These are phyloP conservation scores for Eruca vesicaria DNA, from an alignment of 441 rosid species.

Conservation along the genomic window DNA sequence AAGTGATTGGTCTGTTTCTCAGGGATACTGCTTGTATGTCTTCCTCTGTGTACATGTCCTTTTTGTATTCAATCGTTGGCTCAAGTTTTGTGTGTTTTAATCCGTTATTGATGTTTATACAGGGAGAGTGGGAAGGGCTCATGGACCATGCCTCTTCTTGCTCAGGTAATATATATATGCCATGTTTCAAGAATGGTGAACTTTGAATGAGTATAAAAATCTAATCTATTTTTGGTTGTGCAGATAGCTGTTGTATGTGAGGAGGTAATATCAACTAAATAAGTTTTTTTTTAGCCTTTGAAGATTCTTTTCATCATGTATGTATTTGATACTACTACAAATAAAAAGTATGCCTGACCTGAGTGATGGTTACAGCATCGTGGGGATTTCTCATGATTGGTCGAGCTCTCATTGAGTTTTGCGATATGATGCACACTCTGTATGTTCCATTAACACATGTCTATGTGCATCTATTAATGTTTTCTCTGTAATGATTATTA, in stretches of 20 bases:
- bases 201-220: not conserved
- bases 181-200: not conserved
- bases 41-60: not conserved
- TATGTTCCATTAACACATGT: conserved; percentile 34
- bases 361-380: conserved; percentile 67
- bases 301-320: not conserved
- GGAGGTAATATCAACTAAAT: conserved; percentile 51
- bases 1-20: conserved; percentile 67
- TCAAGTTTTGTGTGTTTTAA: conserved; percentile 7
- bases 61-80: not conserved
- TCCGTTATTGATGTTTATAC: conserved; percentile 13
- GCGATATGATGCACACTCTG: conserved; percentile 80
- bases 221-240: conserved; percentile 31
- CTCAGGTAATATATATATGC: conserved; percentile 45
- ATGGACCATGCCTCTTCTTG: conserved; percentile 77
- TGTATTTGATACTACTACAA: conserved; percentile 37
- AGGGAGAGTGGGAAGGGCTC: conserved; percentile 88
- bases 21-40: conserved; percentile 78
- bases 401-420: conserved; percentile 74
- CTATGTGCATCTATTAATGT: not conserved
- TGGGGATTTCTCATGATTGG: conserved; percentile 86
- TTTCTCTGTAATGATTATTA: not conserved
- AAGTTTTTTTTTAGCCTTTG: not conserved
- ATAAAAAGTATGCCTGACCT: conserved; percentile 77
- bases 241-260: conserved; percentile 81